Evolutionary conservation across 257 asterid species (phyloP).

Genomic region (Salvia hispanica): DNA sequence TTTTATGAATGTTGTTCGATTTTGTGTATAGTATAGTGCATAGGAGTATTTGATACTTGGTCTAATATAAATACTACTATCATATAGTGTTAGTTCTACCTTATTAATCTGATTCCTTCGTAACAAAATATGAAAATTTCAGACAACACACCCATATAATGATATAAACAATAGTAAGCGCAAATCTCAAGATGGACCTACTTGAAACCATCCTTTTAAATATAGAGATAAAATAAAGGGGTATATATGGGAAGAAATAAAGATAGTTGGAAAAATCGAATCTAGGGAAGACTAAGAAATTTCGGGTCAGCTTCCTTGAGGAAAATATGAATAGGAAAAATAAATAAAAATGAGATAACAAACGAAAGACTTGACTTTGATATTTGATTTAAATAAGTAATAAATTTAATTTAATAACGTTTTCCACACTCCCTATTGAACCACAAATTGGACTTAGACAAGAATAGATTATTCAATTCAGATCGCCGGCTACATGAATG

Average conservation of each 20-base stretch:
- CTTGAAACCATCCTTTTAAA: neutral
- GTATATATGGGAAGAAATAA: neutral
- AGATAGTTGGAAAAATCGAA: neutral
- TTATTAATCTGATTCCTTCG: too few species aligned
- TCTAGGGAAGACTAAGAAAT: slow-evolving; percentile 13
- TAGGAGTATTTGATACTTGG: too few species aligned
- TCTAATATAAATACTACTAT: too few species aligned
- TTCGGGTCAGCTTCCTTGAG: neutral
- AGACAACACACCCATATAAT: too few species aligned
- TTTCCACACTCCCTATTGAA: neutral
- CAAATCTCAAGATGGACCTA: neutral
- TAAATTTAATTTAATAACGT: neutral
- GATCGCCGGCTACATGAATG: neutral
- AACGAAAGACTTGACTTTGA: neutral
- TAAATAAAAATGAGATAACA: neutral
- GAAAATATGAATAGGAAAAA: neutral
- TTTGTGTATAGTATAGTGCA: too few species aligned
- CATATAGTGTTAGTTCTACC: too few species aligned
- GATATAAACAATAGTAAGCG: too few species aligned
- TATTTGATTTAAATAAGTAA: neutral
- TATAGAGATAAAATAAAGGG: neutral
- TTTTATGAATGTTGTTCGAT: too few species aligned
- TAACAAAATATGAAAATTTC: too few species aligned
- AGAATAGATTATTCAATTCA: neutral
- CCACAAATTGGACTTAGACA: neutral